Base-by-base conservation (phyloP, 2,329 filamentous ascomycete species). In the Grosmannia huntii region DNA sequence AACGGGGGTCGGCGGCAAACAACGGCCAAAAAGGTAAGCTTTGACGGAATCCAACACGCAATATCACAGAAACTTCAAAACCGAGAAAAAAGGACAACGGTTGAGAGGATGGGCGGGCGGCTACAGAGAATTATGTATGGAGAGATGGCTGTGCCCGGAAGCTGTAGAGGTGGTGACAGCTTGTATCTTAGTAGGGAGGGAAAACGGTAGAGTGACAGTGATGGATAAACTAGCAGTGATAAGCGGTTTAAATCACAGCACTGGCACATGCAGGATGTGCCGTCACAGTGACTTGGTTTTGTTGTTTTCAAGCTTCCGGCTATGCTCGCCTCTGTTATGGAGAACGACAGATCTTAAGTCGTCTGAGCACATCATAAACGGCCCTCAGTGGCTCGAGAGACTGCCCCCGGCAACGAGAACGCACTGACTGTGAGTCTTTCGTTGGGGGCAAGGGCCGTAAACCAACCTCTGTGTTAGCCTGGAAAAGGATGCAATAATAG, bases 91-190 rank as follows among this genome's bases (percentile, higher is more conserved):
- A 66, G 70, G 65, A 66, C 60, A 61, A 65, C 63, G 63, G 65
- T 66, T 63, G 66, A 66, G 67, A 67, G 63, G 63, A 56, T 25
- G n/a, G 64, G 60, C 65, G 73, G 75, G 75, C 73, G 74, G 70
- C 69, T 75, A 73, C 68, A 67, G 69, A 64, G 66, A 68, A 72
- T 77, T 78, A 78, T 77, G 75, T 78, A 77, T 70, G 66, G 65
- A 59, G 16, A 14, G 36, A 38, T 63, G 62, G 59, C 41, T 57
- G 21, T 56, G 25, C 10, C 28, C 16, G 50, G 23, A 2, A 21
- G 19, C 5, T 33, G 53, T 23, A 10, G 33, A 55, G 27, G 36
- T 46, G 36, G 38, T 25, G 53, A 19, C 12, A 23, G 56, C 7
- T 19, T 33, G 38, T 31, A 31, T 4, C 14, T 27, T 27, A 41